Base-by-base conservation (phyloP, 352 stramenopile species). In the Aphanomyces invadans region DNA sequence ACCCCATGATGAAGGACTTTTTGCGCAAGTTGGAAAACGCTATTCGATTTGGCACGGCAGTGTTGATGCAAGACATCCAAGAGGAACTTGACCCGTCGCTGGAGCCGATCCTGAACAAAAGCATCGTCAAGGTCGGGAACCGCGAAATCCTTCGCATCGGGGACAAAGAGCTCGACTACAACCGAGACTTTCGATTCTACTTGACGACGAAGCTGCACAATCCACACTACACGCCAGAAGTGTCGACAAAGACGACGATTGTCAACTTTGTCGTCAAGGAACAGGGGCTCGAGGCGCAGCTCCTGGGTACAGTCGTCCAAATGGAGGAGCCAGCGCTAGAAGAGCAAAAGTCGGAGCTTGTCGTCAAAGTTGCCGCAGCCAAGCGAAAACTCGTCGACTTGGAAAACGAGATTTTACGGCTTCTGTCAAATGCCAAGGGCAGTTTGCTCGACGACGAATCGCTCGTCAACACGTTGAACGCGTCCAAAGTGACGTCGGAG, bases 191-290 rank as follows among this genome's bases (percentile, higher is more conserved):
- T 72, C 79, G 87, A 0, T 94, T 98, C 44, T 98, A 97, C 71
- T 80, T 98, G 29, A 98, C 95, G 4, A 98, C 95, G 10, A 98
- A 98, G 73, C 78, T 98, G 26, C 83, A 89, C 42, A 98, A 98
- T 70, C 95, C 95, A 9, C 94, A 98, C 67, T 98, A 98, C 70
- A 97, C 89, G 0, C 94, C 94, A 1, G 90, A 98, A 54, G 86
- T 98, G 17, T 97, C 87, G 0, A 98, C 92, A 0, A 98, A 98
- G 74, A 96, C 89, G 2, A 98, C 91, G 4, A 94, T 98, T 4
- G 88, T 98, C 15, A 98, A 98, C 69, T 98, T 98, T 71, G 85
- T 95, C 42, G 95, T 98, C 3, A 98, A 97, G 59, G 87, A 97
- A 64, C 85, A 97, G 33, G 95, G 95, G 10, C 78, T 98, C 0